Conservation (phyloP, 495 filamentous ascomycete species). For the Xylaria castorea region DNA sequence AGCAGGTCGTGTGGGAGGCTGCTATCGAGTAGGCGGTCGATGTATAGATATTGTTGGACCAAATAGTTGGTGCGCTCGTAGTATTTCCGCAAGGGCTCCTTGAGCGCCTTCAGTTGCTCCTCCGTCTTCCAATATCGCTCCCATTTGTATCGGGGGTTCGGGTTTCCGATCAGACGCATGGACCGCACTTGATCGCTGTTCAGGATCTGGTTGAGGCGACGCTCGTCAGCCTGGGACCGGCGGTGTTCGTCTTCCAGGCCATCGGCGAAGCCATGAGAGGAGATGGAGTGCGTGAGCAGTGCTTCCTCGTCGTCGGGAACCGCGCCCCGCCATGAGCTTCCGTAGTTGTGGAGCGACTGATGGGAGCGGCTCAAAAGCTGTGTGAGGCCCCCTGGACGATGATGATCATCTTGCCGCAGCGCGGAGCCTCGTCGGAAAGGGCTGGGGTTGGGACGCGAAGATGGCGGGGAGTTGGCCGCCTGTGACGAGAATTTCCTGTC, state of each 20-base stretch:
- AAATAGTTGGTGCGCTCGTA: constrained; percentile 84
- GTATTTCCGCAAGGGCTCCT: constrained; percentile 74
- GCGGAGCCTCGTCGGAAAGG: constrained; percentile 41
- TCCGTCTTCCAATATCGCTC: constrained; percentile 75
- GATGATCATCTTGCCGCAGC: constrained; percentile 46
- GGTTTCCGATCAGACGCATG: constrained; percentile 78
- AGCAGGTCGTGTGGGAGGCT: constrained; percentile 84
- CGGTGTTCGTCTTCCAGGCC: constrained; percentile 39
- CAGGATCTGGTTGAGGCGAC: constrained; percentile 60
- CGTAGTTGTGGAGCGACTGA: constrained; percentile 38
- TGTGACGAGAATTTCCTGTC: constrained; percentile 32
- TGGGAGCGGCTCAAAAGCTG: constrained; percentile 40
- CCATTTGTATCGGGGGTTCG: constrained; percentile 78
- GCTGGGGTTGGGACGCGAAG: constrained; percentile 21
- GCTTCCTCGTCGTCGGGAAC: constrained; percentile 39
- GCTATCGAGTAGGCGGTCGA: constrained; percentile 88
- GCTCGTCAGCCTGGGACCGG: constrained; percentile 51
- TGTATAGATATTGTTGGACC: constrained; percentile 87
- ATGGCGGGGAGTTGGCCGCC: constrained; percentile 29
- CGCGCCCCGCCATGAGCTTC: constrained; percentile 37
- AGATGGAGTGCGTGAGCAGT: constrained; percentile 23
- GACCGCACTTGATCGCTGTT: constrained; percentile 74
- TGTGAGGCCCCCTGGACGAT: constrained; percentile 40
- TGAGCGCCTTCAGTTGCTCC: constrained; percentile 68
- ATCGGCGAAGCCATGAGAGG: constrained; percentile 37